Evolutionary conservation across 2,329 filamentous ascomycete genomes (phyloP).

Genomic region (Fusarium albosuccineum): DNA sequence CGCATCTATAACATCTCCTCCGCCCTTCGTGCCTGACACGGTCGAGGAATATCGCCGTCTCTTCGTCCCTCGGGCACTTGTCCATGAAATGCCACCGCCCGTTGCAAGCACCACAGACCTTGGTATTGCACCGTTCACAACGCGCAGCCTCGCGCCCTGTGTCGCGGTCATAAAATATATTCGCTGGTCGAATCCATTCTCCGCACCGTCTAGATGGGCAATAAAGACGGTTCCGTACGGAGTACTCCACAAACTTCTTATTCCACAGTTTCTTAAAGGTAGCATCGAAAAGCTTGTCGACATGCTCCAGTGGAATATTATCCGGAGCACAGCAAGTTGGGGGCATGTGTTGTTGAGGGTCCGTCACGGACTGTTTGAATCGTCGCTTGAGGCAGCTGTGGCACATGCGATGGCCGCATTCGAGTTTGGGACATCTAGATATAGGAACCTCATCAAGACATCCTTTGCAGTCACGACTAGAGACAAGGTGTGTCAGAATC

Average conservation of each 20-base stretch:
- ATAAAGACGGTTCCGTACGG: conserved; percentile 80
- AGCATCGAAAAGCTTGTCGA: conserved; percentile 79
- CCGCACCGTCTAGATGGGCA: conserved; percentile 81
- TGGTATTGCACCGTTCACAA: conserved; percentile 78
- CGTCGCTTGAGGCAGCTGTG: conserved; percentile 78
- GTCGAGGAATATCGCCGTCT: conserved; percentile 72
- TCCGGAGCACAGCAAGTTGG: conserved; percentile 83
- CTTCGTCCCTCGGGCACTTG: conserved; percentile 80
- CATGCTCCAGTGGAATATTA: conserved; percentile 80
- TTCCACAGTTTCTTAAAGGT: conserved; percentile 86
- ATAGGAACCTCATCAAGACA: conserved; percentile 78
- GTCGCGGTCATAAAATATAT: conserved; percentile 70
- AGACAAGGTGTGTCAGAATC: conserved; percentile 25
- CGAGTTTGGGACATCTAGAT: conserved; percentile 75
- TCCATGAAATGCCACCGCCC: conserved; percentile 77
- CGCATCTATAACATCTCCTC: conserved; percentile 82
- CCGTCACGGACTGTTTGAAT: conserved; percentile 81
- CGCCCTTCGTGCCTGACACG: conserved; percentile 77
- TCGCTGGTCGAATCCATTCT: conserved; percentile 81
- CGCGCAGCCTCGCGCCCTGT: conserved; percentile 74
- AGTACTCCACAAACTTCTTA: conserved; percentile 81
- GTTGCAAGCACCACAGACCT: conserved; percentile 81
- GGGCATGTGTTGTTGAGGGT: conserved; percentile 82
- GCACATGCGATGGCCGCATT: conserved; percentile 87
- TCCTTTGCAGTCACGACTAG: conserved; percentile 77